Conservation (phyloP, 1,284 basidiomycete species). For the Trametes versicolor region DNA sequence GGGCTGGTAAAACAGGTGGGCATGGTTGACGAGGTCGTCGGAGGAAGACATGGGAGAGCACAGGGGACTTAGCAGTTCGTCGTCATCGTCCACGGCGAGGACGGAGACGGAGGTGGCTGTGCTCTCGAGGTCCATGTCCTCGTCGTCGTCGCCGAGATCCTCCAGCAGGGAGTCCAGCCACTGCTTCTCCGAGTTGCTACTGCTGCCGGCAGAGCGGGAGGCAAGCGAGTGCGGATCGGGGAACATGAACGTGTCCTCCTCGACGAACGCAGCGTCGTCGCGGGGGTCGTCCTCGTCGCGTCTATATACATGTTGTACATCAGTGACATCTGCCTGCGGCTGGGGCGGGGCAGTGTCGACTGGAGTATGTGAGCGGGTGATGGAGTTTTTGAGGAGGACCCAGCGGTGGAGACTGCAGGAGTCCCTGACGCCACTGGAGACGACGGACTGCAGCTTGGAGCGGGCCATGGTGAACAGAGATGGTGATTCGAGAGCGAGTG, state of each 20-base stretch:
- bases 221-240: conserved; percentile 72
- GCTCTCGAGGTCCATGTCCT: conserved; percentile 55
- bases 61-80: conserved; percentile 60
- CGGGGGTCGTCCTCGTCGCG: conserved; percentile 53
- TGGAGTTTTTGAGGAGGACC: conserved; percentile 87
- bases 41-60: conserved; percentile 76
- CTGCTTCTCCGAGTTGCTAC: conserved; percentile 68
- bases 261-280: conserved; percentile 48
- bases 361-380: conserved; percentile 58
- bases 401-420: conserved; percentile 82
- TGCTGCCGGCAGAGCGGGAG: conserved; percentile 47
- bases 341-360: conserved; percentile 43
- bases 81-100: conserved; percentile 62
- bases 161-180: conserved; percentile 85
- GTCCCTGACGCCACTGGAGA: conserved; percentile 63
- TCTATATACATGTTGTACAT: conserved; percentile 53
- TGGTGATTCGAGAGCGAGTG: conserved; percentile 41
- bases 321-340: conserved; percentile 46
- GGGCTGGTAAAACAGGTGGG: conserved; percentile 55
- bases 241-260: conserved; percentile 76
- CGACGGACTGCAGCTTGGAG: conserved; percentile 74
- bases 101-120: conserved; percentile 55
- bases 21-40: conserved; percentile 69
- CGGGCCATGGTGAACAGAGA: conserved; percentile 70
- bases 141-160: conserved; percentile 70